Evolutionary conservation across 2,329 filamentous ascomycete species (phyloP).

Genomic region (Fusarium metavorans): DNA sequence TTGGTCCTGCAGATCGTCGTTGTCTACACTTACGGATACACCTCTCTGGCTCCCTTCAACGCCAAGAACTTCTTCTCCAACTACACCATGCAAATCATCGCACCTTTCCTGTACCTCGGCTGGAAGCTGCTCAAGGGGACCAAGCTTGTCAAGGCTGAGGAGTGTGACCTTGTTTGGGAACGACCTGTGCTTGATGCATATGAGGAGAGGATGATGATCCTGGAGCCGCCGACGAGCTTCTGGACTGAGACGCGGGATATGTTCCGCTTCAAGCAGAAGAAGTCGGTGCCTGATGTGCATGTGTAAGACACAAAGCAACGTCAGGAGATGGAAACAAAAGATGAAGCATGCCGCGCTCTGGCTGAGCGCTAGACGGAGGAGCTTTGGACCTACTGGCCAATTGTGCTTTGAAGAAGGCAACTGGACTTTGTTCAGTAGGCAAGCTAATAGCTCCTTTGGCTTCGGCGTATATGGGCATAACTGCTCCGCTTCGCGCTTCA

Average conservation of each 20-base stretch:
- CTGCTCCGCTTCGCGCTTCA: not conserved
- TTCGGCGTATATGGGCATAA: not conserved
- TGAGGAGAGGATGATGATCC: conserved; percentile 52
- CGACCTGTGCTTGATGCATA: conserved; percentile 64
- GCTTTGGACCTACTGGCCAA: not conserved
- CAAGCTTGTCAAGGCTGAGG: conserved; percentile 58
- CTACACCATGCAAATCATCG: conserved; percentile 63
- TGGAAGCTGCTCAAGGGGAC: conserved; percentile 72
- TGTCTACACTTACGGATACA: conserved; percentile 63
- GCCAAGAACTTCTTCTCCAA: conserved; percentile 57
- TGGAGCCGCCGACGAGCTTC: conserved; percentile 57
- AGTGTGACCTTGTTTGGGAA: conserved; percentile 68
- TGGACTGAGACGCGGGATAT: conserved; percentile 31
- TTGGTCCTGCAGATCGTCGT: conserved; percentile 37
- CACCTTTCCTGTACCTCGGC: conserved; percentile 59
- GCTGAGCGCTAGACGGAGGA: not conserved
- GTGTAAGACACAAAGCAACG: conserved; percentile 7
- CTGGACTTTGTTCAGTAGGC: no score
- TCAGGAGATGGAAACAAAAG: not conserved
- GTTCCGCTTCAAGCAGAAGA: conserved; percentile 30
- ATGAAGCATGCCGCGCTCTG: not conserved
- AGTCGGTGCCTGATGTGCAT: conserved; percentile 17
- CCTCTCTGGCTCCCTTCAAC: conserved; percentile 63
- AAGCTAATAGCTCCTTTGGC: not conserved
- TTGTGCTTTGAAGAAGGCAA: not conserved